Evolutionary conservation across 2,329 filamentous ascomycete genomes (phyloP).

Genomic region (Annulohypoxylon truncatum): DNA sequence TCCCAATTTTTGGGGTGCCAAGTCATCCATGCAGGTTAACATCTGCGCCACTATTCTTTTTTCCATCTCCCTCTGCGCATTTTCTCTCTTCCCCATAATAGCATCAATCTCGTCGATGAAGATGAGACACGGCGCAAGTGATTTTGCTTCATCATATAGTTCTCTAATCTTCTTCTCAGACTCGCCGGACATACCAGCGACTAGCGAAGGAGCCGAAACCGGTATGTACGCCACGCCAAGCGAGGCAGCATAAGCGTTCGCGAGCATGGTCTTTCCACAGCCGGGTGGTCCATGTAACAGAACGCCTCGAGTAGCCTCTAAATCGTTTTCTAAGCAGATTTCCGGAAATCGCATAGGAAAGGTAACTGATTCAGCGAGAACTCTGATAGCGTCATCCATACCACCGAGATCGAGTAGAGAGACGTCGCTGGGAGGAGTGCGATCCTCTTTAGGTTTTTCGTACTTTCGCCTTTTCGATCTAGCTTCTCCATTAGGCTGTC

Average conservation of each 20-base stretch:
- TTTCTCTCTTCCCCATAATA: conserved; percentile 87
- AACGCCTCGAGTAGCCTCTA: conserved; percentile 79
- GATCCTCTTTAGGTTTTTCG: conserved; percentile 64
- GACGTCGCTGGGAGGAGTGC: conserved; percentile 73
- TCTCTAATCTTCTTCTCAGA: conserved; percentile 88
- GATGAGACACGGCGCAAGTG: conserved; percentile 86
- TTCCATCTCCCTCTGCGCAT: conserved; percentile 87
- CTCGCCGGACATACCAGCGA: conserved; percentile 89
- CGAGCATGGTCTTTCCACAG: conserved; percentile 87
- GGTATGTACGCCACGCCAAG: conserved; percentile 82
- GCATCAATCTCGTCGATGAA: conserved; percentile 95
- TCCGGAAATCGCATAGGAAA: conserved; percentile 77
- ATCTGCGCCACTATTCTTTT: conserved; percentile 87
- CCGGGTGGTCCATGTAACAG: conserved; percentile 85
- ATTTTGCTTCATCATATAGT: conserved; percentile 87
- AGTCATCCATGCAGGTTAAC: conserved; percentile 85
- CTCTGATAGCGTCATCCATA: conserved; percentile 75
- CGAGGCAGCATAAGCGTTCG: conserved; percentile 80
- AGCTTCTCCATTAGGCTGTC: conserved; percentile 73
- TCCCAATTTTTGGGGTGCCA: conserved; percentile 76
- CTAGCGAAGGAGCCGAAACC: conserved; percentile 82
- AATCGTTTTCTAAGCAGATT: conserved; percentile 72
- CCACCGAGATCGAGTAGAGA: conserved; percentile 80
- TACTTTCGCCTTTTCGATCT: conserved; percentile 73
- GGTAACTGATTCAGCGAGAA: conserved; percentile 77